Base-by-base conservation (phyloP, 352 stramenopile species). In the Elongisporangium prolatum region DNA sequence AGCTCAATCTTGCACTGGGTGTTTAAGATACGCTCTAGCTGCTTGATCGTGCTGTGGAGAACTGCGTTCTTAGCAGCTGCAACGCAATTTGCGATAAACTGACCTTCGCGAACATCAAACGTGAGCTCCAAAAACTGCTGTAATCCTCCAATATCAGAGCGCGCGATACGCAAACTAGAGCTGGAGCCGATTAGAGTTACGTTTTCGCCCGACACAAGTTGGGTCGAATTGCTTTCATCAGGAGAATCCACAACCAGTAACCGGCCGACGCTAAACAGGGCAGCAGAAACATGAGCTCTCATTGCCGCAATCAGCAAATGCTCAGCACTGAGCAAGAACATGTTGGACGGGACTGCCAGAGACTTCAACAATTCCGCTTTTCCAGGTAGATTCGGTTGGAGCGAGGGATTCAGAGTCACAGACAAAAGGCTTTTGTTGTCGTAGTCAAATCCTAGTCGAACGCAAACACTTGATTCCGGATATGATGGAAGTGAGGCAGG, bases 91-190 rank as follows among this genome's bases (percentile, higher is more conserved):
- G 81, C 80, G 37, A 85, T 75, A 61, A 91, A 94, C 11, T 67
- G 65, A 5, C 82, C 85, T 34, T 89, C 73, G 16, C 83, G 80
- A 61, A 92, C 78, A 51, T 94, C 82, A 61, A 94, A 94, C 20
- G 80, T 85, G n/a, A 94, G 62, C 49, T 89, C 78, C 17, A 94
- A 52, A 60, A 86, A 89, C 57, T 92, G 77, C 54, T 88, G 70
- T 44, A 93, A 61, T 21, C 85, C 85, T 4, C 80, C 80, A 71
- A 91, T 91, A 60, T 94, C 85, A 5, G 79, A 70, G 5, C 85
- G 72, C 2, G 79, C 69, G 8, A 94, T 71, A 17, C 72, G 78
- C 21, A 94, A 72, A 58, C 76, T 89, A 17, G 80, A 79, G 4
- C 75, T 62, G 8, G 80, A 77, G 62, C 69, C 87, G 20, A 81